Percentiles rank a stretch among this genome's conserved stretches.
phyloP scores from a whole-genome alignment of 495 filamentous ascomycete genomes.

The Penicillium angulare region DNA sequence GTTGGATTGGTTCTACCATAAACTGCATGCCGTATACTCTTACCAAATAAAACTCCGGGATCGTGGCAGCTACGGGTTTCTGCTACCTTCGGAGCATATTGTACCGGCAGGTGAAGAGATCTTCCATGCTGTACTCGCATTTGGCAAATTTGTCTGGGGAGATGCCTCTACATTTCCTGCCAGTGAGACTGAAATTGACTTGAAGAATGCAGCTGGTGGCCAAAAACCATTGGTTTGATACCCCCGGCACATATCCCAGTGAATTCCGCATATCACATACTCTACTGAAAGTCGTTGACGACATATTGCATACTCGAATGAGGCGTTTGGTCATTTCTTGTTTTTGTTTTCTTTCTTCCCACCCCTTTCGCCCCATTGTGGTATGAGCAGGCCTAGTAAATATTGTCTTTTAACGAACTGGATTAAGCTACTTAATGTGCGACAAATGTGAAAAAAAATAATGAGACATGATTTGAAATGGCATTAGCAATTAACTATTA shows the following conservation, averaged over 20 bases:
- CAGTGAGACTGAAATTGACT: background rate
- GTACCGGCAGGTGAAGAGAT: conserved; percentile 86
- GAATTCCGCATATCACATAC: background rate
- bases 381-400: conserved; percentile 1
- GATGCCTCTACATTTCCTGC: conserved; percentile 10
- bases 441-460: background rate
- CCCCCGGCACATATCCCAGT: background rate
- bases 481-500: background rate
- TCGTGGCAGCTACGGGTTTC: conserved; percentile 91
- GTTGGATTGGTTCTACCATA: conserved; percentile 95
- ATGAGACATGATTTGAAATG: background rate
- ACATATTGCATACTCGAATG: conserved; percentile 7
- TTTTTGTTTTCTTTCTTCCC: too few species aligned
- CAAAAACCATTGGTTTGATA: conserved; percentile 17
- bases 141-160: conserved; percentile 70
- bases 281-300: background rate
- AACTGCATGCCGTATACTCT: conserved; percentile 74
- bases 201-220: background rate
- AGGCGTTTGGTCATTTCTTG: conserved; percentile 4
- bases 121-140: conserved; percentile 74
- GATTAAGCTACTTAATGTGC: background rate
- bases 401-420: background rate
- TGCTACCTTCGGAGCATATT: conserved; percentile 85
- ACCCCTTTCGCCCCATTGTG: too few species aligned
- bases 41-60: conserved; percentile 96